A percentile compares a stretch with the other conserved stretches of the same genome.
phyloP scores from a whole-genome alignment of 352 stramenopile genomes.

The Pythium volutum region DNA sequence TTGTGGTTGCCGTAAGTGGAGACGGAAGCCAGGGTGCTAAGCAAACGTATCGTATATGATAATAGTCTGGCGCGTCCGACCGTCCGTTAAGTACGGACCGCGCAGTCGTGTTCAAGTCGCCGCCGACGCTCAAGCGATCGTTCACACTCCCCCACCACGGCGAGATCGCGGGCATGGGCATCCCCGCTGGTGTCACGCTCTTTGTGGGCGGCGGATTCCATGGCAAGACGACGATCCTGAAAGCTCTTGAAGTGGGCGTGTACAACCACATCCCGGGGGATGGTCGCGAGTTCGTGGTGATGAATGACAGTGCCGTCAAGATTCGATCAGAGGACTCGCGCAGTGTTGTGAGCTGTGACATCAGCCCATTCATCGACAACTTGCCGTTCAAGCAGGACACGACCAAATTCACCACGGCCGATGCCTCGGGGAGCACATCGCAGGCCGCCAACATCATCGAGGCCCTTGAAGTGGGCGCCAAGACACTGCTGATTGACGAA shows the following conservation, averaged over 20 bases:
- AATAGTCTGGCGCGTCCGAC: constrained; percentile 58
- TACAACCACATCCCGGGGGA: constrained; percentile 96
- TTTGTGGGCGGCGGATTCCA: constrained; percentile 98
- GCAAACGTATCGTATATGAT: too few species aligned
- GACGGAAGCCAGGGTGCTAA: too few species aligned
- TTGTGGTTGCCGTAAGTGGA: too few species aligned
- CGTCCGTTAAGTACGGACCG: constrained; percentile 37
- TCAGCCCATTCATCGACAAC: constrained; percentile 96
- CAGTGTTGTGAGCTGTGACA: constrained; percentile 88
- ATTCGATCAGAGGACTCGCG: constrained; percentile 96
- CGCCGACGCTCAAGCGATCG: constrained; percentile 61
- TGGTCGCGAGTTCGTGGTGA: constrained; percentile 94
- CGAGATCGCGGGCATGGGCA: constrained; percentile 90
- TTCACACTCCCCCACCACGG: constrained; percentile 89
- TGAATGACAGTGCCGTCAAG: constrained; percentile 87
- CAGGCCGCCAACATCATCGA: constrained; percentile 97
- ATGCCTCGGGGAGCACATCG: constrained; percentile 96
- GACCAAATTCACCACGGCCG: constrained; percentile 87
- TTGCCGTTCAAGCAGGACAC: constrained; percentile 94
- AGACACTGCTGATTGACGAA: constrained; percentile 95
- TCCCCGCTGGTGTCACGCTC: constrained; percentile 92
- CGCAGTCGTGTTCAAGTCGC: constrained; percentile 85
- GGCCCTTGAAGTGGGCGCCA: constrained; percentile 87
- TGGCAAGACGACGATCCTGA: constrained; percentile 96
- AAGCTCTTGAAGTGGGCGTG: constrained; percentile 92